Evolutionary conservation across 192 early-diverging fungal species (phyloP).

Genomic region (Linnemannia schmuckeri): DNA sequence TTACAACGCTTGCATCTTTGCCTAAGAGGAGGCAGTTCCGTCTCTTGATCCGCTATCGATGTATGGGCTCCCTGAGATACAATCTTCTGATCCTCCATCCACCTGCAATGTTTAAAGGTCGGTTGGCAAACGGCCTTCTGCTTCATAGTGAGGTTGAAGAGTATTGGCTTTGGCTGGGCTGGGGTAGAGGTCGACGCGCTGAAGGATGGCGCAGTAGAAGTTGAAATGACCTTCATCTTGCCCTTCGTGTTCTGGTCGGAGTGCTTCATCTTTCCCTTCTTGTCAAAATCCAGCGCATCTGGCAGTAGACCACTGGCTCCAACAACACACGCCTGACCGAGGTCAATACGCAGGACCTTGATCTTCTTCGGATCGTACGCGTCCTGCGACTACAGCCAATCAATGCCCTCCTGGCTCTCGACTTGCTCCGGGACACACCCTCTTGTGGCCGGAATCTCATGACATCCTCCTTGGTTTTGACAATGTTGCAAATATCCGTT

Average conservation of each 20-base stretch:
- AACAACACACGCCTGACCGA: constrained; percentile 17
- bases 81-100: constrained; percentile 8
- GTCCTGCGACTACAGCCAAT: too few relatives aligned
- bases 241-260: too few relatives aligned
- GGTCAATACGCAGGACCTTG: constrained; percentile 9
- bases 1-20: background rate
- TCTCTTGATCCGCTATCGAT: background rate
- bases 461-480: constrained; percentile 8
- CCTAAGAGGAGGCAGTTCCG: constrained; percentile 13
- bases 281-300: background rate
- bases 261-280: too few relatives aligned
- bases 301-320: background rate
- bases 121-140: constrained; percentile 22
- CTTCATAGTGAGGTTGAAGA: background rate
- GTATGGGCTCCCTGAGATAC: too few relatives aligned
- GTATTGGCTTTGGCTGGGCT: background rate
- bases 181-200: background rate
- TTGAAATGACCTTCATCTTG: too few relatives aligned
- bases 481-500: background rate
- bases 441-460: background rate
- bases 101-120: constrained; percentile 11
- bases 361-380: background rate
- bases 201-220: background rate
- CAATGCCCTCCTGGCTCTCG: too few relatives aligned
- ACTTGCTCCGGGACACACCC: too few relatives aligned